phyloP scores from a whole-genome alignment of 768 basidiomycete species.

The Fistulinella prunicolor region DNA sequence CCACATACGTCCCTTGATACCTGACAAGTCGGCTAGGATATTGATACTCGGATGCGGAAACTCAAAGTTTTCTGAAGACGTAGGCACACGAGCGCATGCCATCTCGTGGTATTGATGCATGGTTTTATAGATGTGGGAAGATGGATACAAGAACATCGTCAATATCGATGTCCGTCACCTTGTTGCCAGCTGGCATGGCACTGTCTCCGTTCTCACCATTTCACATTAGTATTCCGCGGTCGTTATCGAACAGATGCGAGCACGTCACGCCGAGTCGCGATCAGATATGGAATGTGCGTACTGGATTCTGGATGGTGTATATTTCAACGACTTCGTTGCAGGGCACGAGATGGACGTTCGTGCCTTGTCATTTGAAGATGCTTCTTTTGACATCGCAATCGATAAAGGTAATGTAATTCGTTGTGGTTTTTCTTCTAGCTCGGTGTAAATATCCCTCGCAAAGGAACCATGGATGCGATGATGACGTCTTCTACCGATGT shows the following conservation, averaged over 20 bases:
- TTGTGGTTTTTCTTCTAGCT: neutral
- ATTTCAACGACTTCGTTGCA: constrained; percentile 23
- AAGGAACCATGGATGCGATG: constrained; percentile 88
- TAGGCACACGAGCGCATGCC: constrained; percentile 21
- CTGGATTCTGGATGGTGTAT: neutral
- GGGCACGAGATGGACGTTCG: constrained; percentile 88
- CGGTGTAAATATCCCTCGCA: neutral
- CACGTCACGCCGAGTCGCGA: constrained; percentile 44
- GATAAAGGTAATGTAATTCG: constrained; percentile 63
- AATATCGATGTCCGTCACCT: constrained; percentile 63
- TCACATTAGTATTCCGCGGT: constrained; percentile 63
- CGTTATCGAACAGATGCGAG: constrained; percentile 71
- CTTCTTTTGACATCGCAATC: constrained; percentile 73
- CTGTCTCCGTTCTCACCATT: neutral
- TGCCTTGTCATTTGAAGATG: constrained; percentile 52
- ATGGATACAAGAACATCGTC: constrained; percentile 76
- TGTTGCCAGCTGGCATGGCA: neutral
- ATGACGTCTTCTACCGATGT: constrained; percentile 80
- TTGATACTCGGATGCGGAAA: constrained; percentile 86
- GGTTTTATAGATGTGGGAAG: constrained; percentile 77
- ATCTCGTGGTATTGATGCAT: constrained; percentile 1
- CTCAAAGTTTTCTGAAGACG: constrained; percentile 76
- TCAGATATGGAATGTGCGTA: constrained; percentile 71
- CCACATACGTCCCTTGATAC: constrained; percentile 59
- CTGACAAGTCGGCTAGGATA: constrained; percentile 56